Conservation (phyloP, 805 yeast genomes). For the Candida rishiriensis region DNA sequence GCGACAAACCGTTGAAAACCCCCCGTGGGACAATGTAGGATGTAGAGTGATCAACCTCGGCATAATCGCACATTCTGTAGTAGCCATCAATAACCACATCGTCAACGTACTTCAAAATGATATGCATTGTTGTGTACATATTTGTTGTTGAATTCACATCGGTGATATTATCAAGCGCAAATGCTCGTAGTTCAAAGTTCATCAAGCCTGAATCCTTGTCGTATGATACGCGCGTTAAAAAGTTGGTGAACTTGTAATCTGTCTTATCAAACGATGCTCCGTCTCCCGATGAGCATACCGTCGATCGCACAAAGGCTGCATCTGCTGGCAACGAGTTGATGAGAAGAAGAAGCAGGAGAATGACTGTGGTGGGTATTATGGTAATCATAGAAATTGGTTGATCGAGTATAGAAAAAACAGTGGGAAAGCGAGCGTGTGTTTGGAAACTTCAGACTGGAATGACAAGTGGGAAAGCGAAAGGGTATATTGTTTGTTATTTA, state of each 20-base stretch:
- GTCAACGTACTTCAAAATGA: conserved; percentile 40
- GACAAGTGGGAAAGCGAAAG: no score
- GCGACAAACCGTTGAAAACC: conserved; percentile 10
- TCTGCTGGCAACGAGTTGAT: not conserved
- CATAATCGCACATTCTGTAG: conserved; percentile 38
- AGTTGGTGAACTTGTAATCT: conserved; percentile 8
- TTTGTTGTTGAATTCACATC: conserved; percentile 45
- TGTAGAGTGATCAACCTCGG: conserved; percentile 16
- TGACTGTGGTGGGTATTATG: not conserved
- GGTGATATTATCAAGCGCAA: conserved; percentile 25
- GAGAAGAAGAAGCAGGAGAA: not conserved
- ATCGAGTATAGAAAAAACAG: no score
- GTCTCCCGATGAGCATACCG: conserved; percentile 1
- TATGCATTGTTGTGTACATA: conserved; percentile 45
- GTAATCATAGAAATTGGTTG: not conserved
- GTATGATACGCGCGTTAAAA: conserved; percentile 19
- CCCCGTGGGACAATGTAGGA: conserved; percentile 11
- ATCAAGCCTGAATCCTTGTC: conserved; percentile 6
- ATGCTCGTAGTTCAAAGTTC: conserved; percentile 14
- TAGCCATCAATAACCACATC: conserved; percentile 36
- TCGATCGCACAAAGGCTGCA: conserved; percentile 15
- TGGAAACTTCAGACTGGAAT: no score
- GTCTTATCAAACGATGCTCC: not conserved
- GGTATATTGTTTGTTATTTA: no score
- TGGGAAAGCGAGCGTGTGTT: no score